phyloP scores from a whole-genome alignment of 371 early-diverging fungal genomes.

The Mortierella sp. region DNA sequence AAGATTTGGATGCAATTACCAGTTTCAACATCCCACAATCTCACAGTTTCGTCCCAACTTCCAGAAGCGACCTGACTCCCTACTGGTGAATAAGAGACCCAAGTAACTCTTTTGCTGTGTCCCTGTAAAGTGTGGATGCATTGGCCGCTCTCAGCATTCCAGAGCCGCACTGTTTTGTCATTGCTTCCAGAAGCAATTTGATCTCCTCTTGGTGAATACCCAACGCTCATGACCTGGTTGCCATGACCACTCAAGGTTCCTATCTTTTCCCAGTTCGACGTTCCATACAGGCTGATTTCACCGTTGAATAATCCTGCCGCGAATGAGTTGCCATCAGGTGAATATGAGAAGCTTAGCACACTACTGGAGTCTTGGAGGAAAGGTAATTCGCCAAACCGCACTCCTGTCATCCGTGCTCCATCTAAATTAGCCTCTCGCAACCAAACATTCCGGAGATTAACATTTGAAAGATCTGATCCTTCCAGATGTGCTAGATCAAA shows the following conservation, averaged over 20 bases:
- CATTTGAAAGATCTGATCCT: no score
- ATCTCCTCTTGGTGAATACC: neutral
- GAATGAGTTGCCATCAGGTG: conserved; percentile 2
- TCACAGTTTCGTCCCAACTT: neutral
- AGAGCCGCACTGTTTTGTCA: conserved; percentile 8
- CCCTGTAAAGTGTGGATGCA: neutral
- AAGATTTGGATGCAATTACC: no score
- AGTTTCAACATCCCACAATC: no score
- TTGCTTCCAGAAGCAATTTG: conserved; percentile 1
- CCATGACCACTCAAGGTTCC: neutral
- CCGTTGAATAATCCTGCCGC: conserved; percentile 3
- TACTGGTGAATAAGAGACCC: neutral
- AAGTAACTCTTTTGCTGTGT: neutral
- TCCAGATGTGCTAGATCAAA: no score
- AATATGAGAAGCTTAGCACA: neutral
- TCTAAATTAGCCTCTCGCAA: conserved; percentile 1
- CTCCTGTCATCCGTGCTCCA: conserved; percentile 1
- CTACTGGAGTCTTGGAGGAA: neutral
- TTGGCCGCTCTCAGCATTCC: neutral
- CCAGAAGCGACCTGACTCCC: neutral
- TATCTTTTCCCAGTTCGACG: neutral
- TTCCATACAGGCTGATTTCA: neutral
- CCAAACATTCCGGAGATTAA: no score
- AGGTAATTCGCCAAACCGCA: conserved; percentile 10
- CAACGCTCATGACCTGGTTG: neutral